Evolutionary conservation across 352 stramenopile species (phyloP).

Genomic region (Thalassiosira mediterranea): DNA sequence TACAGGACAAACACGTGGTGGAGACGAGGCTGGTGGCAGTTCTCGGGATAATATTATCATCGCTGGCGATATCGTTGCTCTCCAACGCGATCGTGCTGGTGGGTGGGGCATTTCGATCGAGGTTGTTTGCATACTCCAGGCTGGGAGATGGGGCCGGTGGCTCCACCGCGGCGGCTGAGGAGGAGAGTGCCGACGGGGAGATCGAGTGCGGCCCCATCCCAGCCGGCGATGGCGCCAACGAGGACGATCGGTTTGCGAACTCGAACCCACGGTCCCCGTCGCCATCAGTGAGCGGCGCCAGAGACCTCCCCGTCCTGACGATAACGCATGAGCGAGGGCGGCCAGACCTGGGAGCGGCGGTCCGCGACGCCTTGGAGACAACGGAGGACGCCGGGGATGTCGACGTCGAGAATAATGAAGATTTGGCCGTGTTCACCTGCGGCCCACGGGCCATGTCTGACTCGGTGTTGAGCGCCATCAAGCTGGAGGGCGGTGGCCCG

Average conservation of each 20-base stretch:
- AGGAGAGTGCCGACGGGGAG: constrained; percentile 12
- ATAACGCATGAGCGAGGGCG: constrained; percentile 30
- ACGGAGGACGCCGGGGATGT: neutral
- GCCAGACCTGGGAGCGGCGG: constrained; percentile 14
- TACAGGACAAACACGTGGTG: constrained; percentile 38
- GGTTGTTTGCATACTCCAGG: constrained; percentile 12
- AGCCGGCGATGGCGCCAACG: neutral
- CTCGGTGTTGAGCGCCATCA: constrained; percentile 27
- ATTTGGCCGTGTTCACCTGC: constrained; percentile 32
- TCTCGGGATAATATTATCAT: constrained; percentile 20
- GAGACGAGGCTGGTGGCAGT: constrained; percentile 26
- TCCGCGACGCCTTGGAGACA: constrained; percentile 13
- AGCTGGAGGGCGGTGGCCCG: neutral
- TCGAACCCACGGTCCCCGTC: neutral
- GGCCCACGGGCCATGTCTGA: constrained; percentile 21
- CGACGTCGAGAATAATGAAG: neutral
- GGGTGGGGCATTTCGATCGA: constrained; percentile 2
- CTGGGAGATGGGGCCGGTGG: neutral
- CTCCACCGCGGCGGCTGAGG: neutral
- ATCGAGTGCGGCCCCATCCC: constrained; percentile 16
- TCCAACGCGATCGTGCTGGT: constrained; percentile 8
- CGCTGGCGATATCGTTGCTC: constrained; percentile 8
- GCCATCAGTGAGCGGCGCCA: neutral
- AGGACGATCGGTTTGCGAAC: neutral
- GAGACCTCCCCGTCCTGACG: neutral